A percentile compares a stretch with the other conserved stretches of the same genome.
These are phyloP conservation scores for Phylloporus sp. DNA, from an alignment of 768 basidiomycete genomes.

Conservation along the genomic window DNA sequence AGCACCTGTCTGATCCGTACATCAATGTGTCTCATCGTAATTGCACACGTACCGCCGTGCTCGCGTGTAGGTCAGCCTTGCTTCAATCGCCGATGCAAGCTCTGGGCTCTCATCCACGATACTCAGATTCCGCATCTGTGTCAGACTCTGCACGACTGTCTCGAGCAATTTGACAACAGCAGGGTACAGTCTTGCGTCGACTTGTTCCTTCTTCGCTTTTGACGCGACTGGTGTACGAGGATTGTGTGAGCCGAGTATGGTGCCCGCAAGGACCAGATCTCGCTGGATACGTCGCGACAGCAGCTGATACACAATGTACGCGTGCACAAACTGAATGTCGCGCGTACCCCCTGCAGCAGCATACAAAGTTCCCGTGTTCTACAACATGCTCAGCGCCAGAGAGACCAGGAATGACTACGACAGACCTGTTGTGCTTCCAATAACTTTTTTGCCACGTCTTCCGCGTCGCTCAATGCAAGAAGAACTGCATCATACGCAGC, in stretches of 20 bases:
- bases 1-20: constrained; percentile 45
- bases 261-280: constrained; percentile 75
- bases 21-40: not conserved
- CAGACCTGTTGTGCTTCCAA: constrained; percentile 80
- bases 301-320: constrained; percentile 84
- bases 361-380: constrained; percentile 41
- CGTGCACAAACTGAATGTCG: constrained; percentile 81
- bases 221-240: constrained; percentile 19
- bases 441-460: constrained; percentile 76
- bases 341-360: constrained; percentile 46
- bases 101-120: constrained; percentile 88
- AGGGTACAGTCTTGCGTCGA: constrained; percentile 73
- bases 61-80: constrained; percentile 67
- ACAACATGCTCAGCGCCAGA: constrained; percentile 17
- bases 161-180: constrained; percentile 88
- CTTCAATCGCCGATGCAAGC: constrained; percentile 74
- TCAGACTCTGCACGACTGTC: constrained; percentile 77
- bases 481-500: constrained; percentile 87
- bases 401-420: not conserved
- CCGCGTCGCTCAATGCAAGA: constrained; percentile 83
- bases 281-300: constrained; percentile 85
- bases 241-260: constrained; percentile 49
- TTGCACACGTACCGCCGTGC: constrained; percentile 57
- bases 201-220: constrained; percentile 42
- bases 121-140: constrained; percentile 77